Conservation (phyloP, 768 basidiomycete species). For the Phaffia australis region DNA sequence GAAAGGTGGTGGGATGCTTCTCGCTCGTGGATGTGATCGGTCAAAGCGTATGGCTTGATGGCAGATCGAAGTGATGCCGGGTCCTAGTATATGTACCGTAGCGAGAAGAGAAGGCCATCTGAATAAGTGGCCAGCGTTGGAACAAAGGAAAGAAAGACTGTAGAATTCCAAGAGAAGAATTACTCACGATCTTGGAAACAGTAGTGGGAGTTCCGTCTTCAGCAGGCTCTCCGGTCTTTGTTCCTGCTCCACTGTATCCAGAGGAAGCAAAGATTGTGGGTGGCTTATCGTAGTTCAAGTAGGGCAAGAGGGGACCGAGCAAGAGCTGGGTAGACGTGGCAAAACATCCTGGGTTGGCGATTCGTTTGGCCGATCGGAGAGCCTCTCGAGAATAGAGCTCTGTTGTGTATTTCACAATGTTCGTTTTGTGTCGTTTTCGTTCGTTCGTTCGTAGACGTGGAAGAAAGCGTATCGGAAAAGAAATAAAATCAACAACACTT, state of each 20-base stretch:
- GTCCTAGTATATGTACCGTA: slow-evolving; percentile 38
- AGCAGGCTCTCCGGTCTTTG: slow-evolving; percentile 55
- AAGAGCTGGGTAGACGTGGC: slow-evolving; percentile 87
- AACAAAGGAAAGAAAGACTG: neutral
- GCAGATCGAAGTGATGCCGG: slow-evolving; percentile 64
- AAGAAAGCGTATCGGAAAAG: too few relatives aligned
- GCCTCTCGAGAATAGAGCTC: slow-evolving; percentile 72
- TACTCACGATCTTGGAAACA: slow-evolving; percentile 59
- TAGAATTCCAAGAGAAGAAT: neutral
- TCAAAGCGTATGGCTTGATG: slow-evolving; percentile 74
- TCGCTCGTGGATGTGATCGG: slow-evolving; percentile 97
- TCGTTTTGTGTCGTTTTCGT: neutral
- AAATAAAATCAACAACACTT: too few relatives aligned
- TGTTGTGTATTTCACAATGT: slow-evolving; percentile 36
- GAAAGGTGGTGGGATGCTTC: slow-evolving; percentile 81
- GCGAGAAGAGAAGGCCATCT: neutral
- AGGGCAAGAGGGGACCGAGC: slow-evolving; percentile 71
- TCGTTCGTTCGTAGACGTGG: too few relatives aligned
- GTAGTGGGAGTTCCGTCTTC: slow-evolving; percentile 60
- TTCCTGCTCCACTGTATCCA: slow-evolving; percentile 92
- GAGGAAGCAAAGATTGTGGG: slow-evolving; percentile 88
- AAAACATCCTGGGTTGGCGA: slow-evolving; percentile 97
- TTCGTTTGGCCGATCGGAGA: slow-evolving; percentile 63
- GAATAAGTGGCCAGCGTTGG: neutral
- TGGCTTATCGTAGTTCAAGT: slow-evolving; percentile 49